Conservation (phyloP, 2,329 filamentous ascomycete genomes). For the Talaromyces sp. region DNA sequence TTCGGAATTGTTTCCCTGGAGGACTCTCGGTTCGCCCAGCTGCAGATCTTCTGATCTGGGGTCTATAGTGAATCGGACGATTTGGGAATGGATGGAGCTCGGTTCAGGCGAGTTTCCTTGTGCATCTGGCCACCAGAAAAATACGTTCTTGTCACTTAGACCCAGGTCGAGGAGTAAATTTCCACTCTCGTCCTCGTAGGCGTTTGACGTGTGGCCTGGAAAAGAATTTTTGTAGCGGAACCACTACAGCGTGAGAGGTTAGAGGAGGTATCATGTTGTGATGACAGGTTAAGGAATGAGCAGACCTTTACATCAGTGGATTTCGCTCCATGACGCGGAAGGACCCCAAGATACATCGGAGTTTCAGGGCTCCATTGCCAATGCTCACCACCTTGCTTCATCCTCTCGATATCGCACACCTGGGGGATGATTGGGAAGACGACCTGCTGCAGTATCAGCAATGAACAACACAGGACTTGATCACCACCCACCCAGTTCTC, state of each 20-base stretch:
- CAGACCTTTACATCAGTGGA: slow-evolving; percentile 28
- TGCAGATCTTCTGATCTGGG: slow-evolving; percentile 15
- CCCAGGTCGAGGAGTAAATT: slow-evolving; percentile 32
- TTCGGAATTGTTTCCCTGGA: slow-evolving; percentile 44
- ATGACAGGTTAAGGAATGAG: too few species aligned
- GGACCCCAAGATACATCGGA: slow-evolving; percentile 23
- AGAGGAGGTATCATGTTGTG: too few species aligned
- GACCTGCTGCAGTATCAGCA: too few species aligned
- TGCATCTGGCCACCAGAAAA: slow-evolving; percentile 39
- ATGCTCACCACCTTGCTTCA: slow-evolving; percentile 36
- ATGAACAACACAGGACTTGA: too few species aligned
- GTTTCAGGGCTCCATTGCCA: slow-evolving; percentile 34
- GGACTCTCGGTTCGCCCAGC: too few species aligned
- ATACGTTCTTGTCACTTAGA: slow-evolving; percentile 35
- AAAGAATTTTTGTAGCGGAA: slow-evolving; percentile 31
- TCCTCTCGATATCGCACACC: slow-evolving; percentile 28
- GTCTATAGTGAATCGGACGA: slow-evolving; percentile 22
- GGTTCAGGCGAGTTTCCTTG: slow-evolving; percentile 30
- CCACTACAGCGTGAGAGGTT: slow-evolving; percentile 23
- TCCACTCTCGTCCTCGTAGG: slow-evolving; percentile 27
- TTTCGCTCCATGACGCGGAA: slow-evolving; percentile 18
- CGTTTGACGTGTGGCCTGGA: slow-evolving; percentile 33
- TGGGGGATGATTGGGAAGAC: slow-evolving; percentile 34
- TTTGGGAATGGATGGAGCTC: slow-evolving; percentile 19
- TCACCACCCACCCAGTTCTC: slow-evolving; percentile 31